These are phyloP conservation scores for Candida mattraensis DNA, from an alignment of 805 yeast genomes.

Conservation along the genomic window DNA sequence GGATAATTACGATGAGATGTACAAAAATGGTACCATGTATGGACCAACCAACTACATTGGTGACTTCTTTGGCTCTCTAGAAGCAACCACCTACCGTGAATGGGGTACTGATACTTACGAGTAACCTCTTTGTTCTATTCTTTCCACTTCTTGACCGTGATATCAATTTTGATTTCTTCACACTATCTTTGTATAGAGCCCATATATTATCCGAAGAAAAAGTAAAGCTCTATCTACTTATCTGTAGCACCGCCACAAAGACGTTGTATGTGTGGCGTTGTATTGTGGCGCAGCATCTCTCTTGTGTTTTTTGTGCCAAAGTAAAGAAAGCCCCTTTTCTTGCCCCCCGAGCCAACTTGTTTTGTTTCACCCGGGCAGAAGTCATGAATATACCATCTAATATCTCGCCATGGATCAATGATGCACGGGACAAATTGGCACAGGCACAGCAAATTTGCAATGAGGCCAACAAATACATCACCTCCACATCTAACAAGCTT, in stretches of 20 bases:
- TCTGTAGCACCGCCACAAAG: too few relatives aligned
- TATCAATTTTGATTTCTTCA: not conserved
- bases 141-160: not conserved
- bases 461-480: conserved; percentile 45
- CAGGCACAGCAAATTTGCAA: conserved; percentile 52
- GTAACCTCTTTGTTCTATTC: not conserved
- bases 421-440: conserved; percentile 48
- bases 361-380: too few relatives aligned
- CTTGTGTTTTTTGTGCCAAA: too few relatives aligned
- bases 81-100: conserved; percentile 31
- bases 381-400: conserved; percentile 4
- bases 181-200: not conserved
- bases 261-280: too few relatives aligned
- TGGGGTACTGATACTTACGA: conserved; percentile 20
- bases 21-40: conserved; percentile 30
- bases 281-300: too few relatives aligned
- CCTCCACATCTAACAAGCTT: conserved; percentile 37
- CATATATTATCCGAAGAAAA: too few relatives aligned
- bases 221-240: too few relatives aligned
- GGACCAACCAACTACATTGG: conserved; percentile 57
- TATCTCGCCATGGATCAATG: conserved; percentile 38
- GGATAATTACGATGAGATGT: conserved; percentile 43
- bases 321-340: too few relatives aligned
- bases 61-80: conserved; percentile 58
- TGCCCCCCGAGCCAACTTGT: too few relatives aligned